Conservation (phyloP, 2,329 filamentous ascomycete genomes). For the Cladophialophora immunda region DNA sequence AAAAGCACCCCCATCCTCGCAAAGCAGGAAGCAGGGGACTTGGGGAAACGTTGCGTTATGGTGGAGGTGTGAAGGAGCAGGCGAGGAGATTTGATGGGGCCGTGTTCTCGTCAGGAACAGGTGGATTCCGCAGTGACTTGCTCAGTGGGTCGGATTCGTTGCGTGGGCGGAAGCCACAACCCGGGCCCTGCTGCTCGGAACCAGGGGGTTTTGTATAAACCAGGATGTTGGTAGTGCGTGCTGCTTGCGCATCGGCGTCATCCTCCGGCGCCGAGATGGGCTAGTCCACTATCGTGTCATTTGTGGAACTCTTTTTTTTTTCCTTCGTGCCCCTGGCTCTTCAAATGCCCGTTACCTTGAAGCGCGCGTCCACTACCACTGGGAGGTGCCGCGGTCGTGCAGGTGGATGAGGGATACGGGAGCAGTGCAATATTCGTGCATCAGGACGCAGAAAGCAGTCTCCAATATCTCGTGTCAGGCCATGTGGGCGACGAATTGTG, state of each 20-base stretch:
- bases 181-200: conserved; percentile 34
- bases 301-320: conserved; percentile 4
- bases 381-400: not conserved
- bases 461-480: not conserved
- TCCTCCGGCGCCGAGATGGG: conserved; percentile 31
- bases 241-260: conserved; percentile 19
- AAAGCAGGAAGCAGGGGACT: conserved; percentile 30
- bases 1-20: conserved; percentile 31
- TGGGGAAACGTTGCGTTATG: conserved; percentile 25
- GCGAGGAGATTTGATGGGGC: conserved; percentile 38
- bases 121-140: conserved; percentile 23
- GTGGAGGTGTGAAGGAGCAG: conserved; percentile 38
- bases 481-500: not conserved
- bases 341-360: not conserved
- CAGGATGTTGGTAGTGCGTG: conserved; percentile 22
- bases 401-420: not conserved
- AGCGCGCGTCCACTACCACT: not conserved
- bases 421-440: not conserved
- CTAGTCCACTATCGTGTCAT: conserved; percentile 16
- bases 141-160: conserved; percentile 24
- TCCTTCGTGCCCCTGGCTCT: not conserved
- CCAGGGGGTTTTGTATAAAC: conserved; percentile 26
- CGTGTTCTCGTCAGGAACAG: conserved; percentile 33
- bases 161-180: conserved; percentile 36
- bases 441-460: not conserved